Conservation (phyloP, 345 rosid genomes). For the Euphorbia tirucalli region DNA sequence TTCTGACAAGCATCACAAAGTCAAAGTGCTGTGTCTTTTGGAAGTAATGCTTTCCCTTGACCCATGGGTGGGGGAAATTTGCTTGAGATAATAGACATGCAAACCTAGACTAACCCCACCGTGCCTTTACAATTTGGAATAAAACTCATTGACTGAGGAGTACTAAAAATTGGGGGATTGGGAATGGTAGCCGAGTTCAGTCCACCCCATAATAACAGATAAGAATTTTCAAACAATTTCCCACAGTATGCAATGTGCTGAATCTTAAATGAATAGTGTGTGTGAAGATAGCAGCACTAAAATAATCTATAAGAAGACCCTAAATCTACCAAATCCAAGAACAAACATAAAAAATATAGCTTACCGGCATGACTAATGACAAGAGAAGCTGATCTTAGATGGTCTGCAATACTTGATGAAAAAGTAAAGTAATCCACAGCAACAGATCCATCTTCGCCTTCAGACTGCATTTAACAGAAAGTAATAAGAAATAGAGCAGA, state of each 20-base stretch:
- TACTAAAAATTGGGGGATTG: not conserved
- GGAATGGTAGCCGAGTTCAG: not conserved
- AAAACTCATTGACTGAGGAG: no score
- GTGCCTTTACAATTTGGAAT: not conserved
- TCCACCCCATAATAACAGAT: not conserved
- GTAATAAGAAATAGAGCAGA: not conserved
- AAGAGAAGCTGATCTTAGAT: conserved; percentile 81
- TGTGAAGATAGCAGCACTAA: not conserved
- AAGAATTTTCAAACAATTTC: not conserved
- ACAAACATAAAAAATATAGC: not conserved
- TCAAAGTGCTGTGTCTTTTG: not conserved
- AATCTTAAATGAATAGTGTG: not conserved
- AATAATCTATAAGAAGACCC: not conserved
- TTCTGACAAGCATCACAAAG: not conserved
- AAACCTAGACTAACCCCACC: not conserved
- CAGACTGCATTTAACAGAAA: conserved; percentile 13
- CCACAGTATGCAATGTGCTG: not conserved
- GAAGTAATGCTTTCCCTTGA: not conserved
- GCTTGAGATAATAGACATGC: not conserved
- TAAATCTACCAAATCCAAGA: not conserved
- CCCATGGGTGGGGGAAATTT: not conserved
- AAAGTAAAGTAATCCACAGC: conserved; percentile 85
- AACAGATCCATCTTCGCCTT: conserved; percentile 59
- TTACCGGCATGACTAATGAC: conserved; percentile 89
- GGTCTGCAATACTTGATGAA: conserved; percentile 78